A percentile compares a stretch with the other conserved stretches of the same genome.
phyloP scores from a whole-genome alignment of 805 yeast species.

The Candida palmyrensis region DNA sequence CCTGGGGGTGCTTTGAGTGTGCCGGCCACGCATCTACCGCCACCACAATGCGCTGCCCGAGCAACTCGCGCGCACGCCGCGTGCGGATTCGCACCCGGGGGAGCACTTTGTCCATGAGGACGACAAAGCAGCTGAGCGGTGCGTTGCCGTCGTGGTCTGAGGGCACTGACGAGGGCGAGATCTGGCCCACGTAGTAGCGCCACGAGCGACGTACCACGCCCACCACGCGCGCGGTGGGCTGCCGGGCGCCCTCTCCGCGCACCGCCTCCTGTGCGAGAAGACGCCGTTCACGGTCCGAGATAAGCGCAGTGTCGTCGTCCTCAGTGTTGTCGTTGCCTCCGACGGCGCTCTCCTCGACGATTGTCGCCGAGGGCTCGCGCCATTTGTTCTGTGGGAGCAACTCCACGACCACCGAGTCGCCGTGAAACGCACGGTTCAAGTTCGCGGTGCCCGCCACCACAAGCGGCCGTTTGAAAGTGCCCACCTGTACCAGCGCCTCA shows the following conservation, averaged over 20 bases:
- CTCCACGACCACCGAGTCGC: slow-evolving; percentile 89
- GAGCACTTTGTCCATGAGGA: slow-evolving; percentile 81
- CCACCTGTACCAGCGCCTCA: slow-evolving; percentile 75
- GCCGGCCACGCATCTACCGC: slow-evolving; percentile 93
- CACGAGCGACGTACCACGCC: slow-evolving; percentile 87
- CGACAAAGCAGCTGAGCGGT: slow-evolving; percentile 73
- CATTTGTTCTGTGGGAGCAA: slow-evolving; percentile 79
- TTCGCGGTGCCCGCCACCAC: slow-evolving; percentile 77
- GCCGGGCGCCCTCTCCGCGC: slow-evolving; percentile 27
- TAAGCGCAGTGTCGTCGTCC: slow-evolving; percentile 43
- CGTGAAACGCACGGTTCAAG: slow-evolving; percentile 85
- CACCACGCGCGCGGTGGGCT: slow-evolving; percentile 93
- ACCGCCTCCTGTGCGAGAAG: slow-evolving; percentile 74
- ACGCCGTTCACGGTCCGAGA: slow-evolving; percentile 67
- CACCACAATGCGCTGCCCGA: slow-evolving; percentile 88
- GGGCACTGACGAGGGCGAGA: slow-evolving; percentile 68
- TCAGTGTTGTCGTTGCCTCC: slow-evolving; percentile 60
- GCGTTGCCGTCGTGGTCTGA: slow-evolving; percentile 57
- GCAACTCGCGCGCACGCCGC: slow-evolving; percentile 72
- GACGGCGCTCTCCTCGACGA: slow-evolving; percentile 68
- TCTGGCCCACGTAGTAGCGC: slow-evolving; percentile 94
- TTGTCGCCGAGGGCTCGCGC: slow-evolving; percentile 78
- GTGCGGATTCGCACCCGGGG: slow-evolving; percentile 87
- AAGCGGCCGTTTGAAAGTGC: slow-evolving; percentile 75
- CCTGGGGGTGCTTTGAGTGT: slow-evolving; percentile 80